Evolutionary conservation across 1,284 basidiomycete genomes (phyloP).

Genomic region (Moesziomyces sp.): DNA sequence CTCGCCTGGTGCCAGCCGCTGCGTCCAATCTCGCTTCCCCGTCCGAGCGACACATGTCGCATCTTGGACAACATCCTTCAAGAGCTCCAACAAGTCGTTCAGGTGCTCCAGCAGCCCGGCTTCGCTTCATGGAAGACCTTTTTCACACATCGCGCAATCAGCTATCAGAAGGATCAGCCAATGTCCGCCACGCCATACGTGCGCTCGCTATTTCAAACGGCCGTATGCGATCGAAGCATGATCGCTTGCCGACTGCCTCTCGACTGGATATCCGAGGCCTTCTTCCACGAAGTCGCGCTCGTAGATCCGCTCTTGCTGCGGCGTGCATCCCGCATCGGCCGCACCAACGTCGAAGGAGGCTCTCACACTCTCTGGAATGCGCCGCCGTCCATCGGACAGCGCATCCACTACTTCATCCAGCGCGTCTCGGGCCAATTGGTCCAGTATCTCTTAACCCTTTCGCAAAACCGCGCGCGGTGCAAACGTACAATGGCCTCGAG

Average conservation of each 20-base stretch:
- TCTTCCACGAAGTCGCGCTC: slow-evolving; percentile 43
- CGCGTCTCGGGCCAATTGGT: slow-evolving; percentile 46
- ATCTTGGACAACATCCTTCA: slow-evolving; percentile 72
- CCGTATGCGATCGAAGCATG: slow-evolving; percentile 47
- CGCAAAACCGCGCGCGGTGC: slow-evolving; percentile 53
- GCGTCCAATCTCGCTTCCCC: slow-evolving; percentile 73
- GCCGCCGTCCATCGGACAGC: slow-evolving; percentile 31
- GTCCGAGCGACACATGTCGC: slow-evolving; percentile 73
- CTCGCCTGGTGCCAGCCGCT: slow-evolving; percentile 81
- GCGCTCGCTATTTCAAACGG: slow-evolving; percentile 40
- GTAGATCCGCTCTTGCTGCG: slow-evolving; percentile 40
- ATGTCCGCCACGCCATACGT: slow-evolving; percentile 30
- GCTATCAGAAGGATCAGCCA: slow-evolving; percentile 26
- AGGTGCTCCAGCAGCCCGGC: slow-evolving; percentile 24
- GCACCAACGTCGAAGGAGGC: slow-evolving; percentile 34
- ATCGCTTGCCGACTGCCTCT: slow-evolving; percentile 42
- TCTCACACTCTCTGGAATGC: slow-evolving; percentile 28
- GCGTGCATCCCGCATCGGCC: slow-evolving; percentile 27
- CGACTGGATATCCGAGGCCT: slow-evolving; percentile 41
- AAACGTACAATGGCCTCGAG: slow-evolving; percentile 42
- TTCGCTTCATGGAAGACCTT: slow-evolving; percentile 43
- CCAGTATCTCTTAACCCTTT: slow-evolving; percentile 41
- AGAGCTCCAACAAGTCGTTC: slow-evolving; percentile 72
- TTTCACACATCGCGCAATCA: slow-evolving; percentile 33
- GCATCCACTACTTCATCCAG: slow-evolving; percentile 37